These are phyloP conservation scores for Thalassiosira pacifica DNA, from an alignment of 352 stramenopile species.

Conservation along the genomic window DNA sequence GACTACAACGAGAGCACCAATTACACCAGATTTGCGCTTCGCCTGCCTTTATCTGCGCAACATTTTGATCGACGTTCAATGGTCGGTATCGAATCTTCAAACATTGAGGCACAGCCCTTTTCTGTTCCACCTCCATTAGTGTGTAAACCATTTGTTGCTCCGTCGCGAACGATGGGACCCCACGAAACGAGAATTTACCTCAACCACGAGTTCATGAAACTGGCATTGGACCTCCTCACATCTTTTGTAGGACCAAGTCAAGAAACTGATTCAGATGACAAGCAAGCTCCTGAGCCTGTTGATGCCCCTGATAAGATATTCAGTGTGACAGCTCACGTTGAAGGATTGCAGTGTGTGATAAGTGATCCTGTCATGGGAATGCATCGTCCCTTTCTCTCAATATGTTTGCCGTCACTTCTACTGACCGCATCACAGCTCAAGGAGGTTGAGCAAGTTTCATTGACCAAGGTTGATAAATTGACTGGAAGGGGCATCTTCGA, in stretches of 20 bases:
- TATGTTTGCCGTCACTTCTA: slow-evolving; percentile 43
- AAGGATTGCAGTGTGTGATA: slow-evolving; percentile 76
- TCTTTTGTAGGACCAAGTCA: slow-evolving; percentile 58
- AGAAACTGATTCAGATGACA: slow-evolving; percentile 24
- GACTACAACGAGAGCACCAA: slow-evolving; percentile 77
- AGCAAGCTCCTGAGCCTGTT: slow-evolving; percentile 2
- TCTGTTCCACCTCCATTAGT: slow-evolving; percentile 69
- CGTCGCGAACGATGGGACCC: slow-evolving; percentile 57
- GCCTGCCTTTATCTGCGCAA: slow-evolving; percentile 70
- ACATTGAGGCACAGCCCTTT: slow-evolving; percentile 72
- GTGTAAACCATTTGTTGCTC: slow-evolving; percentile 72
- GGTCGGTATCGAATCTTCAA: slow-evolving; percentile 67
- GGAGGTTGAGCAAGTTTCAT: slow-evolving; percentile 14
- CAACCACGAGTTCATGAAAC: slow-evolving; percentile 73
- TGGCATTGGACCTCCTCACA: slow-evolving; percentile 61
- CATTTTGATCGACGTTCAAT: slow-evolving; percentile 65
- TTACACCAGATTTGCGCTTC: slow-evolving; percentile 76
- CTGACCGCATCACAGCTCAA: slow-evolving; percentile 69
- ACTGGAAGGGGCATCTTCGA: slow-evolving; percentile 33
- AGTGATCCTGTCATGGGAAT: slow-evolving; percentile 73
- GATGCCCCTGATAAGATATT: slow-evolving; percentile 62
- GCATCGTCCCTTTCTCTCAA: slow-evolving; percentile 17
- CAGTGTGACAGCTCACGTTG: slow-evolving; percentile 72
- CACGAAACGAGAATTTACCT: slow-evolving; percentile 69
- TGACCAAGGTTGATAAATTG: slow-evolving; percentile 42